Conservation (phyloP, 257 asterid genomes). For the Anisodus tanguticus region DNA sequence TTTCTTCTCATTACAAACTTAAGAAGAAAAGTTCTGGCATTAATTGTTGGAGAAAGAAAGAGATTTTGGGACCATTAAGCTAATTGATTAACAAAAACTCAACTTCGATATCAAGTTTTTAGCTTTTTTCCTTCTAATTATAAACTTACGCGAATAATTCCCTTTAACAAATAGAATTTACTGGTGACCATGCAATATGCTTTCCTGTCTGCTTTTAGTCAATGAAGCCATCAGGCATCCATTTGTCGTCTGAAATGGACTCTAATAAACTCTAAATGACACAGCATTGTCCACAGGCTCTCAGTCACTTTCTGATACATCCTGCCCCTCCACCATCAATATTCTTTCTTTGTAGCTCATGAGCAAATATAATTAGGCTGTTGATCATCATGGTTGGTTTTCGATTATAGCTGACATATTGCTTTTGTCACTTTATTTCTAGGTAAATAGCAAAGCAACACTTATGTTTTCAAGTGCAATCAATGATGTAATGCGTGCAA, state of each 20-base stretch:
- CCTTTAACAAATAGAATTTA: neutral
- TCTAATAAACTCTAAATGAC: constrained; percentile 6
- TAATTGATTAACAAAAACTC: no score
- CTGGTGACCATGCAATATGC: neutral
- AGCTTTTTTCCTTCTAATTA: no score
- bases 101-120: no score
- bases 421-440: constrained; percentile 32
- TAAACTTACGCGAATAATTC: neutral
- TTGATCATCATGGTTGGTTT: neutral
- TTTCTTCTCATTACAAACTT: neutral
- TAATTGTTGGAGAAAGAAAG: neutral
- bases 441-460: constrained; percentile 92
- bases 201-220: constrained; percentile 8
- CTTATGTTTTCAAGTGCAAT: constrained; percentile 83
- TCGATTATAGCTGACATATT: constrained; percentile 21
- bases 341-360: neutral
- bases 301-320: neutral
- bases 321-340: neutral
- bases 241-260: neutral
- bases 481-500: constrained; percentile 76
- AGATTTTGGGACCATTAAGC: neutral
- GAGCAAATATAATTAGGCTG: neutral
- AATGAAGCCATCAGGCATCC: neutral
- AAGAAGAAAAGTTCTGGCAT: neutral
- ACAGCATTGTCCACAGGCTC: neutral